Evolutionary conservation across 1,139 yeast genomes (phyloP), one percentile per base, ranked within the genome.

Genomic region (Candida freyschussii): DNA sequence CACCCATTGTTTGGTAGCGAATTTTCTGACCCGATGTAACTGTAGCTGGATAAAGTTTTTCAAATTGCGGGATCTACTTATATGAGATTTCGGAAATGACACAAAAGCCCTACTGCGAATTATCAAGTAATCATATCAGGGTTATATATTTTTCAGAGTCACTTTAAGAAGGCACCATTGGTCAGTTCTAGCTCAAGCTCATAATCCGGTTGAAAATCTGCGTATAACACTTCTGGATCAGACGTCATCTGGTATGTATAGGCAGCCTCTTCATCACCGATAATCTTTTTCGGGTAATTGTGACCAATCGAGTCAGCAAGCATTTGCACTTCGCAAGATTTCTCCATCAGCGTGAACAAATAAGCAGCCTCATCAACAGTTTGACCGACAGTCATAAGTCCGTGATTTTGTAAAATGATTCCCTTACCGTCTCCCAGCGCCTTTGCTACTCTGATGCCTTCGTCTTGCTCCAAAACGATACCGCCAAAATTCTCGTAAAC

Each of bases 351-450:
- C 0, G 78, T 69, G 56, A 75, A 83, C 39, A 81, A 57, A 50
- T 75, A 78, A 3, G 91, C 91, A 3, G 94, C 94, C 60, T 83
- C 94, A 51, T 82, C 94, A 9, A 83, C 84, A 2, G 89, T 82
- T 21, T 61, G 44, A 8, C 94, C 95, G 4, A 79, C 84, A 2
- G 94, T 83, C 44, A 84, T 57, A 25, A 83, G 65, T 11, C 94
- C 94, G 53, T 84, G 94, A 59, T 82, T 84, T 52, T 75, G 82
- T 47, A 84, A 65, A 44, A 84, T 78, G 17, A 78, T 70, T 5
- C 73, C 83, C 43, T 75, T 75, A 37, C 65, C 57, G 15, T 62
- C 49, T 10, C 89, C 91, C 31, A 81, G 58, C 2, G 87, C 78
- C 29, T 62, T 58, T 7, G 93, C 91, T 40, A 83, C 75, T 32